Evolutionary conservation across 805 yeast genomes (phyloP).

Genomic region (Danielozyma ontarioensis): DNA sequence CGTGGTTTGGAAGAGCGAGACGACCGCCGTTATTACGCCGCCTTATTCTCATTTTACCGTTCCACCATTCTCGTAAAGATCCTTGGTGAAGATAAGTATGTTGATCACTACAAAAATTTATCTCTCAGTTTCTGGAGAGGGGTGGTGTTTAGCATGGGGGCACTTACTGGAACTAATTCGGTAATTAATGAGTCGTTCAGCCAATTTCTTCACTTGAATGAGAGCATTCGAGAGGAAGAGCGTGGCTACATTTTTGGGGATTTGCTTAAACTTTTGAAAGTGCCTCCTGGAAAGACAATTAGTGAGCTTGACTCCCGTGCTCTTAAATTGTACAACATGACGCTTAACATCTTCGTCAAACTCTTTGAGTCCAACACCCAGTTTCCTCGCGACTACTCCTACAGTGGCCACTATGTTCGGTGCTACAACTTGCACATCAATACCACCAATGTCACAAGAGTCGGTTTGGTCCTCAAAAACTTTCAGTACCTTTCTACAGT

Average conservation of each 20-base stretch:
- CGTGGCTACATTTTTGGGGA: conserved; percentile 7
- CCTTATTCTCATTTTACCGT: conserved; percentile 16
- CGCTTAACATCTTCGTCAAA: conserved; percentile 27
- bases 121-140: conserved; percentile 52
- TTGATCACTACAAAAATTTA: conserved; percentile 5
- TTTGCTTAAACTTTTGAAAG: conserved; percentile 14
- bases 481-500: conserved; percentile 34
- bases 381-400: conserved; percentile 24
- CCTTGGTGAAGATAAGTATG: conserved; percentile 5
- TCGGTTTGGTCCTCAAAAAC: conserved; percentile 36
- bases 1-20: background rate
- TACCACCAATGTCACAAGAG: conserved; percentile 33
- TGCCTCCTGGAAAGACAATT: conserved; percentile 7
- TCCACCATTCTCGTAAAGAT: conserved; percentile 5
- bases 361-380: conserved; percentile 34
- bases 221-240: conserved; percentile 15
- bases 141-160: conserved; percentile 49
- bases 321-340: conserved; percentile 17
- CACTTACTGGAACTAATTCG: conserved; percentile 43
- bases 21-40: conserved; percentile 14
- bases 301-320: conserved; percentile 9
- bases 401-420: conserved; percentile 38
- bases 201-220: conserved; percentile 26
- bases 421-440: conserved; percentile 54
- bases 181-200: conserved; percentile 40